These are phyloP conservation scores for Dryas drummondii DNA, from an alignment of 306 rosid genomes.

Conservation along the genomic window DNA sequence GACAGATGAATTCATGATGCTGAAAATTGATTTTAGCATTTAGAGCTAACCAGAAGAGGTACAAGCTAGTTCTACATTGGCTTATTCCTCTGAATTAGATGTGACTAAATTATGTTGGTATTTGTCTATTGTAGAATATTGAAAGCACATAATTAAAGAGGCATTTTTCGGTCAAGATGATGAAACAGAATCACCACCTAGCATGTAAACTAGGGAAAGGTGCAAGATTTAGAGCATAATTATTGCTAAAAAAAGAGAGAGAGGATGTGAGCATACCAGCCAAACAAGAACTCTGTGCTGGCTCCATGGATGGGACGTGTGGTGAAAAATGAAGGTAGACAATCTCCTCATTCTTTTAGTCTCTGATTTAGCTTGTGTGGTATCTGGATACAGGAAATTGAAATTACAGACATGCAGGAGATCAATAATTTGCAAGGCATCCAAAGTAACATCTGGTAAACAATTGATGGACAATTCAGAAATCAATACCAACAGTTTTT, in stretches of 20 bases:
- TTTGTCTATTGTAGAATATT: not conserved
- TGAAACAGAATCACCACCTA: not conserved
- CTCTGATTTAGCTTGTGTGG: conserved; percentile 32
- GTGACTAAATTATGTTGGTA: not conserved
- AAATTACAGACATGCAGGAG: no score
- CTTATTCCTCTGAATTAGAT: no score
- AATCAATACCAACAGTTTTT: not conserved
- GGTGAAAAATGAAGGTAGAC: conserved; percentile 65
- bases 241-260: not conserved
- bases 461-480: conserved; percentile 5
- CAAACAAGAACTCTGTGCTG: conserved; percentile 71
- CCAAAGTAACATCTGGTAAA: conserved; percentile 12
- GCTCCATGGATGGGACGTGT: conserved; percentile 89
- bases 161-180: not conserved
- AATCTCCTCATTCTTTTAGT: conserved; percentile 52
- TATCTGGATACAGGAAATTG: conserved; percentile 40
- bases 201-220: not conserved
- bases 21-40: no score
- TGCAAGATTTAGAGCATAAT: not conserved
- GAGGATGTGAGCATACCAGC: conserved; percentile 64
- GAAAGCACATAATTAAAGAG: not conserved
- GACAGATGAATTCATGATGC: no score
- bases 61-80: no score
- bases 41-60: no score
- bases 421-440: not conserved